Evolutionary conservation across 2,329 filamentous ascomycete genomes (phyloP), one percentile per base, ranked within the genome.

Genomic region (Fusarium foetens): DNA sequence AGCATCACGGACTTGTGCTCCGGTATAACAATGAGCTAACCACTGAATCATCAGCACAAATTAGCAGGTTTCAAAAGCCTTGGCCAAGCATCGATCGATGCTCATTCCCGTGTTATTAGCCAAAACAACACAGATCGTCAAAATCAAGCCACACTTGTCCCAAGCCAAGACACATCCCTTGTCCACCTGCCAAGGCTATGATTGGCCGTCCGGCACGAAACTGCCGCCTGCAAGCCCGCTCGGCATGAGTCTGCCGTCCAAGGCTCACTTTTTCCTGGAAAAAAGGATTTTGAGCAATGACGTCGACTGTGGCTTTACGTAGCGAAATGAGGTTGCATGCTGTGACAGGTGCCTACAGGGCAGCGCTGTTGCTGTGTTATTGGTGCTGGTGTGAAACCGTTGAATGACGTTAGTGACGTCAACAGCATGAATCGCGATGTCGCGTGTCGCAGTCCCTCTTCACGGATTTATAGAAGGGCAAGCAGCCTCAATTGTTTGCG

Each of bases 211-310:
- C 66, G 70, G 70, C 55, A 73, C 39, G 51, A 64, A 73, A n/a
- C 38, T 73, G 70, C 70, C 70, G 70, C 36, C 17, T 33, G 35
- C 41, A 21, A 63, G 58, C 58, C 70, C 48, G 45, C 70, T 73
- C 70, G 70, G 70, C 70, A 73, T 49, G 25, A 71, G 48, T 64
- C 66, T 73, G 70, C 70, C 70, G 70, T 58, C 66, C 57, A 58
- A 68, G 66, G 23, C 58, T 58, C 33, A n/a, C 16, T 23, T 63
- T 72, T 35, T 23, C 58, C 38, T 29, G 58, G 48, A 49, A 66
- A 23, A 23, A 31, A 36, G n/a, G 43, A 35, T 17, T 49, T 54
- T 39, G 48, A 51, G 49, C 19, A 45, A 66, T 73, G 71, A 73
- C 71, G 71, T 73, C 67, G 67, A 17, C 38, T 57, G 60, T 70